Base-by-base conservation (phyloP, 148 eudicot genomes). In the Rheum nobile region DNA sequence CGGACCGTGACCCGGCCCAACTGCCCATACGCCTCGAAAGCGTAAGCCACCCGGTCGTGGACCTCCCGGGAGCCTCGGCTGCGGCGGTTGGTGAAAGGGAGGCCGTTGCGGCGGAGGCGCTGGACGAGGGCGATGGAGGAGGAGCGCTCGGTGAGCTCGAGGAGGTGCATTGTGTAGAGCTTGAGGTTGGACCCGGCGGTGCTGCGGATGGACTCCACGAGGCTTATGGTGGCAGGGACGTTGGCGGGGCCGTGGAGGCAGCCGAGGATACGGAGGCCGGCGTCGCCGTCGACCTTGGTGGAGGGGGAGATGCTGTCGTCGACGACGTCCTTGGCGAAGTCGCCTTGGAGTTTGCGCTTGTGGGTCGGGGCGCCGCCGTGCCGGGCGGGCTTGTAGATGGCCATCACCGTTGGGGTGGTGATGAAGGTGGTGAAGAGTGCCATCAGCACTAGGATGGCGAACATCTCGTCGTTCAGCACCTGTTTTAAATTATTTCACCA, bases 371-470 rank as follows among this genome's bases (percentile, higher is more conserved):
- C 22, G 21, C 16, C 39, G 2, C 75, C 72, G n/a, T 47, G 74
- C 22, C 79, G 71, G 2, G 85, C 88, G 4, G 93, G 93, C 39
- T 87, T 86, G 79, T 85, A 86, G 32, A 85, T 80, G 7, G 88
- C 88, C 84, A 84, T 82, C 5, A 89, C 90, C 1, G 79, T 44
- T n/a, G 93, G 93, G 1, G 90, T 87, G 1, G 93, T 87, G 57
- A 89, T 85, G 77, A 89, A 89, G 10, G 93, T 89, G 8, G 90
- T 89, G 76, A 89, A 80, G 38, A 89, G 80, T 0, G 93, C 93
- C 93, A 89, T 89, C 31, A 89, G 47, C 4, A 87, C 93, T 72
- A 89, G 73, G 35, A 89, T 85, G 5, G 93, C 93, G 39, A 89
- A 89, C 77, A 85, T 83, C 71, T 85, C 85, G 67, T 89, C 93